Evolutionary conservation across 345 rosid genomes (phyloP), one percentile per base, ranked within the genome.

Genomic region (Kernera saxatilis): DNA sequence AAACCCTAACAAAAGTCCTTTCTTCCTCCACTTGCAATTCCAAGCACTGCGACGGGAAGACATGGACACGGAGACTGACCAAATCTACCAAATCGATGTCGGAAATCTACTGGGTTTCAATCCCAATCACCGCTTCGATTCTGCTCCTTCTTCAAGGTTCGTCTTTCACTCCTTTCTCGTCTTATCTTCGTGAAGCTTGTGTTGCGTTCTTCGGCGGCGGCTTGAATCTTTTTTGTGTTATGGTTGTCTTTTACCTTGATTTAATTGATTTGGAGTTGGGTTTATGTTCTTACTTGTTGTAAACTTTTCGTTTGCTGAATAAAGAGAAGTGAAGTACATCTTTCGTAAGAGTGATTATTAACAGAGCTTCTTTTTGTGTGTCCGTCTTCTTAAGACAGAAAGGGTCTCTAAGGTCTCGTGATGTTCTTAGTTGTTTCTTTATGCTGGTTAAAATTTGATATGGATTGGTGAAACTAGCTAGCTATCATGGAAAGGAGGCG

Each of bases 31-130:
- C 54, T 56, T 60, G 15, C 44, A 35, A 45, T 44, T 64, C 43
- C 29, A 29, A 11, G 35, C 70, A 63, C 66, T 26, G 44, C 44
- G 65, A 58, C 75, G 70, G 23, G 35, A 36, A 75, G 66, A 71
- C 44, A 77, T 77, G 80, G 80, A 69, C 61, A 76, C 51, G 78
- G 89, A 80, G 65, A 64, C 33, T 3, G 52, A 65, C 25, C 79
- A 66, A 14, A 49, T 70, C 50, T 61, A 61, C 71, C 77, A 80
- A 67, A 71, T 88, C 2, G 93, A 92, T 87, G 79, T 88, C 29
- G 95, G 97, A 15, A 80, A 90, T 80, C 93, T 92, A 43, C 45
- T 85, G 70, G 91, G 84, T 69, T 88, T 77, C 71, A 83, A 90
- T 72, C 72, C 86, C 10, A 78, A 59, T 65, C 84, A 85, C 70